Conservation (phyloP, 257 asterid species). For the Plantago major region DNA sequence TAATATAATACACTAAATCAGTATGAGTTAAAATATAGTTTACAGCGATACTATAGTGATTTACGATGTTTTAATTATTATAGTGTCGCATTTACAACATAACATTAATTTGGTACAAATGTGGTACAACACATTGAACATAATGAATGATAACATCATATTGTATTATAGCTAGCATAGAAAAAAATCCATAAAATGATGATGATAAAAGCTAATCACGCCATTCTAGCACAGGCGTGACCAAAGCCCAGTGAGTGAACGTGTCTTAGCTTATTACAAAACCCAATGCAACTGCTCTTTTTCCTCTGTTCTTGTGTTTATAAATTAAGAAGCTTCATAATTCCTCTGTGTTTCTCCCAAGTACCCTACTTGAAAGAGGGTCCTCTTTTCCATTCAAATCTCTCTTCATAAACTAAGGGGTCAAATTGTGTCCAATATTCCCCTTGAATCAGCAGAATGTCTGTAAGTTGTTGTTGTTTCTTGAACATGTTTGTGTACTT, state of each 20-base stretch:
- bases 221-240: constrained; percentile 61
- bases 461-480: constrained; percentile 41
- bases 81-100: too few species aligned
- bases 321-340: constrained; percentile 13
- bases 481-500: too few species aligned
- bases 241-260: constrained; percentile 16
- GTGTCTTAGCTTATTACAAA: constrained; percentile 30
- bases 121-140: too few species aligned
- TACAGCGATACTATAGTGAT: too few species aligned
- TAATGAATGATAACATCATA: too few species aligned
- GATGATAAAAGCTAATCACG: constrained; percentile 38
- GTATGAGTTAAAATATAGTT: too few species aligned
- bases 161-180: neutral
- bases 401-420: neutral
- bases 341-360: neutral
- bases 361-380: neutral
- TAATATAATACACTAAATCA: too few species aligned
- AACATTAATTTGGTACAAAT: too few species aligned
- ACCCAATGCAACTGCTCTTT: constrained; percentile 29
- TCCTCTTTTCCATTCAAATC: neutral
- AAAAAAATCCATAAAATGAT: constrained; percentile 8
- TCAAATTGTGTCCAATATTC: neutral
- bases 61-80: too few species aligned
- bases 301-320: neutral
- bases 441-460: constrained; percentile 30